These are phyloP conservation scores for Dactylellina parvicollis DNA, from an alignment of 2,329 filamentous ascomycete species.

Conservation along the genomic window DNA sequence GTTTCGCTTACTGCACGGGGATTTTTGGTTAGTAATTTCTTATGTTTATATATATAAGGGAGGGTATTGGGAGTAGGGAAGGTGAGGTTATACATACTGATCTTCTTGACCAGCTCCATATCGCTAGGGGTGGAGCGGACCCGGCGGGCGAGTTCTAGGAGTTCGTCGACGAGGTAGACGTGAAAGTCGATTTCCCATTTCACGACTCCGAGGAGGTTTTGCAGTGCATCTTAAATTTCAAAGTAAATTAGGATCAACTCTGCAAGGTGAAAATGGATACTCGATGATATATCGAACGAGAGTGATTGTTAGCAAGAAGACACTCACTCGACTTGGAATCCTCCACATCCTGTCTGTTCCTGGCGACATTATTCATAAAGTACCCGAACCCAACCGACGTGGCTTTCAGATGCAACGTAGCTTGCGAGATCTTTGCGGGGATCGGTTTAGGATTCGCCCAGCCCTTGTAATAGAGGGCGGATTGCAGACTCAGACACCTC, in stretches of 20 bases:
- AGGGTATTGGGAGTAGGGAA: background rate
- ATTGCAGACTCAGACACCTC: conserved; percentile 79
- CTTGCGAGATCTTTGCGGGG: conserved; percentile 57
- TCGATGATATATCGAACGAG: conserved; percentile 7
- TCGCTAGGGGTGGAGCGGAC: conserved; percentile 54
- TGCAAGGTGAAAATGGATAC: background rate
- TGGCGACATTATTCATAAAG: conserved; percentile 57
- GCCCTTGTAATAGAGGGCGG: conserved; percentile 77
- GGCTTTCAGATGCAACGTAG: conserved; percentile 57
- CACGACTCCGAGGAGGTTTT: conserved; percentile 57
- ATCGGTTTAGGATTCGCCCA: conserved; percentile 61
- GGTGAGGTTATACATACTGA: conserved; percentile 34
- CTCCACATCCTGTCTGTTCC: conserved; percentile 43
- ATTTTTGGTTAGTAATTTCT: background rate
- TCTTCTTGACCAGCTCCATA: conserved; percentile 56
- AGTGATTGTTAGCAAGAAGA: background rate
- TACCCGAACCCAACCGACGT: conserved; percentile 57
- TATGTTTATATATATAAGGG: background rate
- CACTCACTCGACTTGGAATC: conserved; percentile 50
- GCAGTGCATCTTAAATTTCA: conserved; percentile 55
- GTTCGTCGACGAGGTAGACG: conserved; percentile 56
- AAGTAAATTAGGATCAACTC: background rate
- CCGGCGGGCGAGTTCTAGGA: conserved; percentile 57
- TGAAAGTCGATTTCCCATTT: conserved; percentile 58
- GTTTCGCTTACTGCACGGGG: conserved; percentile 50